Evolutionary conservation across 176 grass and related monocot genomes (phyloP), one percentile per base, ranked within the genome.

Genomic region (Oryza longistaminata): DNA sequence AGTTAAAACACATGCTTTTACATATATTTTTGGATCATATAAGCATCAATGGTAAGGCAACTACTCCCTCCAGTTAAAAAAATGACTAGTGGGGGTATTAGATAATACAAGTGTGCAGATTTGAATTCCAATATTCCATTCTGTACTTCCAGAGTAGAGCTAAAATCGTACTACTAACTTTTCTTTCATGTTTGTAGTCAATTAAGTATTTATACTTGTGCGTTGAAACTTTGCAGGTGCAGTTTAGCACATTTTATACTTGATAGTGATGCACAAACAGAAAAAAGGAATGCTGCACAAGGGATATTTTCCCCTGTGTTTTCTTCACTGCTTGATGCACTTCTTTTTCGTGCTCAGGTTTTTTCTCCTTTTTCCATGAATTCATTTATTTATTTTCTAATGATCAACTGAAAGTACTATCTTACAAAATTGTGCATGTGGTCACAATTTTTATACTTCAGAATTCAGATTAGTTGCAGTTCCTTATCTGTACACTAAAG

Each of bases 331-430:
- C 88, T 98, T 71, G 96, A 93, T 81, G 86, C 88, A 35, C 87
- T 98, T 81, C 85, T 98, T 81, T 83, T 90, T 49, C 88, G 96
- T 82, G 86, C 88, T 75, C 93, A 98, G 93, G 93, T 98, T 75
- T 75, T 73, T 66, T 40, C 66, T 76, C 31, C 68, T 77, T 80
- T 83, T 85, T 46, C 64, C 33, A 50, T 73, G 29, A 72, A 33
- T 48, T 76, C 34, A 64, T 58, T 79, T 40, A 76, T 27, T 64
- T 84, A 78, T 82, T 68, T 55, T 71, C 4, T 58, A 27, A 50
- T 45, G 17, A 89, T 74, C 26, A 46, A 21, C 21, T 35, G 61
- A 81, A 75, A 40, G 31, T 64, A n/a, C 73, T 81, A 58, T 75
- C 9, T 71, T 77, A 85, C 22, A 80, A 66, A 75, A 33, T 60